Evolutionary conservation across 805 yeast species (phyloP).

Genomic region (Candida palmyrensis): DNA sequence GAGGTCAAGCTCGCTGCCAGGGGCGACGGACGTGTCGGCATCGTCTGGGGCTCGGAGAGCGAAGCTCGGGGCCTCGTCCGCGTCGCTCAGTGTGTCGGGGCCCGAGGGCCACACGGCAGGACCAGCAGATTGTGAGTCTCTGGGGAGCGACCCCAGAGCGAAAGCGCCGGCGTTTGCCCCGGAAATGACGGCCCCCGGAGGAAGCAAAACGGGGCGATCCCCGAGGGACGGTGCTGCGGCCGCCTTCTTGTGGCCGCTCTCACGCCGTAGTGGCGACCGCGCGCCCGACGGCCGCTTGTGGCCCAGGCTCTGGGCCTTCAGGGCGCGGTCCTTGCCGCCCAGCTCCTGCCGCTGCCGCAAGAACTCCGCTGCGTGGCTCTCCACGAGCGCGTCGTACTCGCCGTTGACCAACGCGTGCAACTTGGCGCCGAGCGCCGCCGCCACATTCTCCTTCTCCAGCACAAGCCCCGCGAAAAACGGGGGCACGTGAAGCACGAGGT

Average conservation of each 20-base stretch:
- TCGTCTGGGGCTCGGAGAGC: too few relatives aligned
- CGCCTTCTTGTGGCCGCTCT: constrained; percentile 12
- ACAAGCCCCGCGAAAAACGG: constrained; percentile 7
- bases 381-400: constrained; percentile 32
- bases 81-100: constrained; percentile 32
- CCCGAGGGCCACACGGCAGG: constrained; percentile 44
- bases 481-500: constrained; percentile 25
- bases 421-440: not conserved
- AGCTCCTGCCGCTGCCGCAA: constrained; percentile 19
- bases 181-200: too few relatives aligned
- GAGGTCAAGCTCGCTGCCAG: constrained; percentile 22
- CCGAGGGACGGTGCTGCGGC: not conserved
- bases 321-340: too few relatives aligned
- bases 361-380: constrained; percentile 22
- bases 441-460: not conserved
- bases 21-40: constrained; percentile 17
- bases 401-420: constrained; percentile 24
- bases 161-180: too few relatives aligned
- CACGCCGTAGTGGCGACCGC: too few relatives aligned
- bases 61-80: constrained; percentile 25
- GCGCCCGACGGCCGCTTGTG: too few relatives aligned
- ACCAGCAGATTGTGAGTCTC: too few relatives aligned
- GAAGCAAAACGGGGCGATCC: constrained; percentile 5
- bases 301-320: too few relatives aligned
- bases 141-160: too few relatives aligned